Base-by-base conservation (phyloP, 2,329 filamentous ascomycete species). In the Ophiocordyceps robertsii region DNA sequence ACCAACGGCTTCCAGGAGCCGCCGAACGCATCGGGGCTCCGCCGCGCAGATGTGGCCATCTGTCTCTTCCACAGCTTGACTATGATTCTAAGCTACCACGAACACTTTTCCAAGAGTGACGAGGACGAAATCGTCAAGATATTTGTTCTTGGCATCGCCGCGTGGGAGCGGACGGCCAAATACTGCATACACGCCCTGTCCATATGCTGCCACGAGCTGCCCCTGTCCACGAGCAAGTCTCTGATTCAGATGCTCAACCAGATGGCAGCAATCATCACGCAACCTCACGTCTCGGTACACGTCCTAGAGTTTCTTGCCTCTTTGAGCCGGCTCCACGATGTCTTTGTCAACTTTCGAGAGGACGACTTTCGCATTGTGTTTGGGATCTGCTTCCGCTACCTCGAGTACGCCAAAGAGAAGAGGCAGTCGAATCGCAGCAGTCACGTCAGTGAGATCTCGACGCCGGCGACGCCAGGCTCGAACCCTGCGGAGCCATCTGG, bases 181-280 rank as follows among this genome's bases (percentile, higher is more conserved):
- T 84, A 80, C 47, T 98, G 92, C 61, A 95, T 98, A 42, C 90
- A 98, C 59, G 90, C 90, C 0, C 68, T 98, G 17, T 89, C 88
- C 0, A 83, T 98, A 46, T 96, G 90, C 65, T 95, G 89, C 58
- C 88, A 95, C 54, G 92, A 98, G 60, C 75, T 95, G 24, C 89
- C 92, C 3, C 73, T 84, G 16, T 90, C 90, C 12, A 84, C 89
- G 41, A 86, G 83, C 56, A 94, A 90, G 57, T 82, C 80, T 17
- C 70, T 96, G 46, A 84, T 90, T 38, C 83, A 80, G 38, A 86
- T 96, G 50, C 70, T 98, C 43, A 84, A 89, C 54, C 90, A 87
- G 57, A 94, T 98, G 85, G 83, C 89, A 1, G 86, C 89, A 52
- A 93, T 95, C 54, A 94, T 98, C 54, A 96, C 92, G 1, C 89